Evolutionary conservation across 192 early-diverging fungal genomes (phyloP).

Genomic region (Chytriomyces hyalinus): DNA sequence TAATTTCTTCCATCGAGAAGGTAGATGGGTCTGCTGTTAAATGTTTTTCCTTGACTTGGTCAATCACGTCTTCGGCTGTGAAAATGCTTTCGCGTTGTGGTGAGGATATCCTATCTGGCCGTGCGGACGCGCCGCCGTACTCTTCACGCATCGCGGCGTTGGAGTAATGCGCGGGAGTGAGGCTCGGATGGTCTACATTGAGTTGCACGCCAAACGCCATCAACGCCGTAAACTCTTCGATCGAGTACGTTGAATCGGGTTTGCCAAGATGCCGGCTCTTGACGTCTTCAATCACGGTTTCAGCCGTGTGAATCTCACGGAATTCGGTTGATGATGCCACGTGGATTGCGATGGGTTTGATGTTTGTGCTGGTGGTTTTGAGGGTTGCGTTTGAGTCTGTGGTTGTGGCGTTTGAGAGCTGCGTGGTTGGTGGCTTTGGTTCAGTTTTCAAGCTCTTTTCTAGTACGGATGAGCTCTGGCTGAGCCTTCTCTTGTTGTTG

Average conservation of each 20-base stretch:
- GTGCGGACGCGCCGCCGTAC: neutral
- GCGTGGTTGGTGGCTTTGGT: too few species aligned
- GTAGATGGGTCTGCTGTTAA: neutral
- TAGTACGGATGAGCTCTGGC: too few species aligned
- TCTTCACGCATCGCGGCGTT: neutral
- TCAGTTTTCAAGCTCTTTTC: too few species aligned
- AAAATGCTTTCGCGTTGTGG: slow-evolving; percentile 2
- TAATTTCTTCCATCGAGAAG: neutral
- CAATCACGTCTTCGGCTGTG: slow-evolving; percentile 36
- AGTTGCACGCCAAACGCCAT: slow-evolving; percentile 38
- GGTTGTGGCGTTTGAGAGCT: too few species aligned
- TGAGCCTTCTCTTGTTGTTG: too few species aligned
- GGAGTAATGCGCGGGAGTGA: neutral
- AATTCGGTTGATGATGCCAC: neutral
- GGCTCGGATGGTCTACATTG: slow-evolving; percentile 24
- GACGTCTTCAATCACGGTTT: neutral
- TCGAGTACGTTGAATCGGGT: slow-evolving; percentile 19
- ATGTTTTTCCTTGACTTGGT: slow-evolving; percentile 21
- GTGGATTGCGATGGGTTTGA: too few species aligned
- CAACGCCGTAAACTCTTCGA: slow-evolving; percentile 36
- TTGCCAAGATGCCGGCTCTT: neutral
- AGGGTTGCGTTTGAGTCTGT: too few species aligned
- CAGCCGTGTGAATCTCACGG: neutral
- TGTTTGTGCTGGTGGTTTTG: too few species aligned
- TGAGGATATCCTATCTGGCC: neutral